Conservation (phyloP, 2,329 filamentous ascomycete species). For the Aaosphaeria arxii region DNA sequence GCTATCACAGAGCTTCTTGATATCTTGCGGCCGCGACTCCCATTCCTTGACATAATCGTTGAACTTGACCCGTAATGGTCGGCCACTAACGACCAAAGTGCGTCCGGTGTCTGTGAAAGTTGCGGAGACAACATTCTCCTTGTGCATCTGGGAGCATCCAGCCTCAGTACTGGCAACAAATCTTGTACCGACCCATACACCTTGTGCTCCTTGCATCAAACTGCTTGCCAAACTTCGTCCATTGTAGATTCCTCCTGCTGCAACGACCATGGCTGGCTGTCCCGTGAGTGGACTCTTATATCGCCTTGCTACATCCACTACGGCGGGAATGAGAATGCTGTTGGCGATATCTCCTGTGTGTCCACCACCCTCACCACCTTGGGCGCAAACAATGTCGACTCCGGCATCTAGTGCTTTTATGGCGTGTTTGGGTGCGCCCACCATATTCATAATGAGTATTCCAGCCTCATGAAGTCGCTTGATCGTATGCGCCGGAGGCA, state of each 20-base stretch:
- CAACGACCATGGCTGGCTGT: constrained; percentile 73
- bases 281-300: constrained; percentile 73
- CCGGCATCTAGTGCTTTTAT: constrained; percentile 82
- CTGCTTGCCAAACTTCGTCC: constrained; percentile 76
- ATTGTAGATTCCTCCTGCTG: constrained; percentile 83
- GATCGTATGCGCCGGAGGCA: constrained; percentile 73
- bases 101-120: constrained; percentile 75
- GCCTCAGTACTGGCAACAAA: constrained; percentile 85
- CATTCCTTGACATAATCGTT: constrained; percentile 83
- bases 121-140: constrained; percentile 77
- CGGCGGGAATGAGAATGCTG: constrained; percentile 80
- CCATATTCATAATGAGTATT: constrained; percentile 95
- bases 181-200: constrained; percentile 91
- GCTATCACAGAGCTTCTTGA: constrained; percentile 69
- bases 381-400: constrained; percentile 87
- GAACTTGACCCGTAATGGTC: constrained; percentile 74
- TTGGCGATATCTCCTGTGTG: constrained; percentile 88
- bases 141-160: constrained; percentile 76
- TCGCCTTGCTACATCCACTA: constrained; percentile 75
- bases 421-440: constrained; percentile 87
- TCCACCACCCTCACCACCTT: constrained; percentile 90
- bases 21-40: constrained; percentile 73
- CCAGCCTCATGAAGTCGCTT: constrained; percentile 74
- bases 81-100: constrained; percentile 77
- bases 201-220: constrained; percentile 82